Percentiles rank a stretch among this genome's conserved stretches.
Evolutionary conservation across 2,329 filamentous ascomycete genomes (phyloP).

Genomic region (Aspergillus piperis): DNA sequence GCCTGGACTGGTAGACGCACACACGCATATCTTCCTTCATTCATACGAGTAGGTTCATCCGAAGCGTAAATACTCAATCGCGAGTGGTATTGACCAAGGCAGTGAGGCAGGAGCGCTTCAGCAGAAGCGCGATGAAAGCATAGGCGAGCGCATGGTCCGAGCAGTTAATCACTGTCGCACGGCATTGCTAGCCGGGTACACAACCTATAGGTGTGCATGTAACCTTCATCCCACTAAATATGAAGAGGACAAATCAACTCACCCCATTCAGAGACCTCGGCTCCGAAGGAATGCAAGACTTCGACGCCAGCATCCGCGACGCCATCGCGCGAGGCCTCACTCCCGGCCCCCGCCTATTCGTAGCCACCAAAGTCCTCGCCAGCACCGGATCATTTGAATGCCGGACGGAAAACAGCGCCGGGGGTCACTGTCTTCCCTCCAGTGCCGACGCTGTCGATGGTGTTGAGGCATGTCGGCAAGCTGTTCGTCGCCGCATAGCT

Average conservation of each 20-base stretch:
- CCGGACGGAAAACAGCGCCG: neutral
- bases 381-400: neutral
- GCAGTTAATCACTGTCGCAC: neutral
- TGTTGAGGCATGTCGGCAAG: neutral
- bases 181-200: neutral
- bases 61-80: no score
- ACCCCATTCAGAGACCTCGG: neutral
- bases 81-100: neutral
- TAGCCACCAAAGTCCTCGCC: constrained; percentile 3
- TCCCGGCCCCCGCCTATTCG: neutral
- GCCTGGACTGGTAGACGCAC: neutral
- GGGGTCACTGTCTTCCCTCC: neutral
- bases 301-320: neutral
- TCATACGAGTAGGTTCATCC: neutral
- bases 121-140: neutral
- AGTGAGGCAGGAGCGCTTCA: neutral
- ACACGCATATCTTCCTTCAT: neutral
- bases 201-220: neutral
- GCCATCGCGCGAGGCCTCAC: neutral
- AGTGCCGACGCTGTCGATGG: neutral
- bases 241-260: neutral
- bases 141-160: neutral
- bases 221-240: neutral
- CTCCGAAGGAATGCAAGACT: neutral
- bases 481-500: neutral